phyloP scores from a whole-genome alignment of 2,329 filamentous ascomycete species.

The Metarhizium anisopliae region DNA sequence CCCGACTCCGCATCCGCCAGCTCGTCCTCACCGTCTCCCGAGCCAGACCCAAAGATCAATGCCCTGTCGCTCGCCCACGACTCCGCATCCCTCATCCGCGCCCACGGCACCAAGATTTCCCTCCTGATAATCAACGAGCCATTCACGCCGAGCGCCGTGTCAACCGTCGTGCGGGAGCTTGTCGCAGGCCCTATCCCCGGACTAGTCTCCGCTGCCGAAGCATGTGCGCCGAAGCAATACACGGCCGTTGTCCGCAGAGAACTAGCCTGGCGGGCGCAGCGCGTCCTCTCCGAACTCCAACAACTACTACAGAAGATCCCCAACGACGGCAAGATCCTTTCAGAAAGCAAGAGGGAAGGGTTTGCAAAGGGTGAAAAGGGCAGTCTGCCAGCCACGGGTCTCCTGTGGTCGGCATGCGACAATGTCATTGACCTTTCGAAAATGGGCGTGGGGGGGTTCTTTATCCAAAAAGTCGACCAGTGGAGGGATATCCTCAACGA shows the following conservation, averaged over 20 bases:
- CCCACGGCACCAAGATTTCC: conserved; percentile 80
- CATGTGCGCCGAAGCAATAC: conserved; percentile 53
- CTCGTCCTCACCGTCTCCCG: conserved; percentile 4
- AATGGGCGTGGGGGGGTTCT: conserved; percentile 60
- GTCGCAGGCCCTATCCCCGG: conserved; percentile 64
- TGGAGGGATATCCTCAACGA: conserved; percentile 71
- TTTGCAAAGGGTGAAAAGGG: conserved; percentile 35
- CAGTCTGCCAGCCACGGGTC: conserved; percentile 58
- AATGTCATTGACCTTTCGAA: conserved; percentile 53
- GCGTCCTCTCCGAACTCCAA: conserved; percentile 53
- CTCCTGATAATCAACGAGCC: conserved; percentile 80
- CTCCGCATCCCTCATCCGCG: conserved; percentile 63
- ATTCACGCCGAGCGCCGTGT: conserved; percentile 71
- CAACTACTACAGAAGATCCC: conserved; percentile 53
- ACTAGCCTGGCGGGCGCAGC: conserved; percentile 47
- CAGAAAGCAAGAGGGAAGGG: conserved; percentile 14
- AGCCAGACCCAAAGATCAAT: conserved; percentile 29
- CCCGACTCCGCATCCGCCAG: conserved; percentile 10
- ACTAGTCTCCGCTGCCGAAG: conserved; percentile 60
- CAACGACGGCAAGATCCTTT: conserved; percentile 44
- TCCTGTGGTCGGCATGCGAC: conserved; percentile 81
- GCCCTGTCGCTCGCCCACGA: conserved; percentile 63
- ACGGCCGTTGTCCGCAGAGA: conserved; percentile 56
- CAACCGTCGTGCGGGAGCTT: conserved; percentile 63
- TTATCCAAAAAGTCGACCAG: conserved; percentile 63